Base-by-base conservation (phyloP, 73 alveolate species). In the Paraurostyla sp. region DNA sequence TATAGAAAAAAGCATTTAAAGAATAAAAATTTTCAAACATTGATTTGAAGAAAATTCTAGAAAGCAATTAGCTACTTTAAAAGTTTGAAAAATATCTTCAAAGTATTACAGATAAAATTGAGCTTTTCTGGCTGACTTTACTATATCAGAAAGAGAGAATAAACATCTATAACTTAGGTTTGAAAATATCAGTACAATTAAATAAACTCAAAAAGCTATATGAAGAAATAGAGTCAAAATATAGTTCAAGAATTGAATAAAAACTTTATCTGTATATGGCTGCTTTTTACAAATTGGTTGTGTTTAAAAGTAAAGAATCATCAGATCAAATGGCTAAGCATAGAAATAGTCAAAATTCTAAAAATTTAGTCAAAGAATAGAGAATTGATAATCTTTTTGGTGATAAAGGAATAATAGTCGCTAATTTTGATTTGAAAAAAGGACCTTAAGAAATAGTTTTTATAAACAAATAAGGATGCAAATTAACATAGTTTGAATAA, bases 291-390 rank as follows among this genome's bases (percentile, higher is more conserved):
- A 65, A 65, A 65, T 40, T 65, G 13, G 58, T 65, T 0, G 29
- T 65, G 13, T 65, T 65, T 35, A 65, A 65, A 22, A 65, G 54
- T 16, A 65, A 65, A 65, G 82, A 65, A 40, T 65, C 60, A 38
- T 0, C 13, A 32, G 82, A 65, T 38, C 60, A 65, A 40, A 40
- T 65, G 58, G 6, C 6, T 0, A 65, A 65, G 58, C 25, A 38
- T 22, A 65, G 58, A 40, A 65, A 65, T 22, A 16, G 60, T 65
- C 20, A 13, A 6, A 33, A 65, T 40, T 13, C 32, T 36, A 9
- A 65, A 11, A 65, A 65, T 38, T 36, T 65, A 38, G 35, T 38
- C n/a, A 65, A 38, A 38, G 3, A 56, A 3, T 56, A 65, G 3
- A 0, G 1, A 32, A 65, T 6, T 36, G 6, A 11, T 38, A 15